These are phyloP conservation scores for Plasmodium chabaudi DNA, from an alignment of 169 alveolate species.

Conservation along the genomic window DNA sequence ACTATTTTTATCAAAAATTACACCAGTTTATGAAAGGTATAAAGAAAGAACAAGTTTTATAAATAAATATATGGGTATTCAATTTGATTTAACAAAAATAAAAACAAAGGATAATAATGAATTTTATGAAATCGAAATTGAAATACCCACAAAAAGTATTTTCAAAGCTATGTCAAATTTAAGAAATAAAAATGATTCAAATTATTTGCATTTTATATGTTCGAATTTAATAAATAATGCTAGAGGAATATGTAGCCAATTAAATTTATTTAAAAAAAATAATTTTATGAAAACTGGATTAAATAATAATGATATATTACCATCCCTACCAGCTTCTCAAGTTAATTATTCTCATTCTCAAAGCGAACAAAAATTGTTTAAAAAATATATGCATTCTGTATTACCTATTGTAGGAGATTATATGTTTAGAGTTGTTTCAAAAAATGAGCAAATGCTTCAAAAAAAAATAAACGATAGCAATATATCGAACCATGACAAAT, in stretches of 20 bases:
- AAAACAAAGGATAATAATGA: conserved; percentile 32
- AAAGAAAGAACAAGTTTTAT: conserved; percentile 65
- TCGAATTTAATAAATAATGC: conserved; percentile 59
- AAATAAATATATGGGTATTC: conserved; percentile 61
- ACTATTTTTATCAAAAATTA: conserved; percentile 39
- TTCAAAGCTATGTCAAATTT: conserved; percentile 68
- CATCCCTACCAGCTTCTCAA: not conserved
- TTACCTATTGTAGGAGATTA: conserved; percentile 59
- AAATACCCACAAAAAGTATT: conserved; percentile 64
- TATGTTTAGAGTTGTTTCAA: conserved; percentile 70
- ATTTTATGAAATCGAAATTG: conserved; percentile 67
- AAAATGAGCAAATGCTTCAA: conserved; percentile 42
- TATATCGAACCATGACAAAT: conserved; percentile 21
- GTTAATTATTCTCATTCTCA: conserved; percentile 4
- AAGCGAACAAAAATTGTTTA: conserved; percentile 33
- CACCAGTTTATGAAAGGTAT: conserved; percentile 67
- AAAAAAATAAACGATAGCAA: not conserved
- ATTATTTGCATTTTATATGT: conserved; percentile 71
- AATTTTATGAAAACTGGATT: not conserved
- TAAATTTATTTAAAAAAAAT: conserved; percentile 23
- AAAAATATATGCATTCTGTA: conserved; percentile 54
- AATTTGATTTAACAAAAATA: conserved; percentile 65
- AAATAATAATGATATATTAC: not conserved
- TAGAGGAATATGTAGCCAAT: conserved; percentile 60
- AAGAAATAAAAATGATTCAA: conserved; percentile 71